Evolutionary conservation across 2,329 filamentous ascomycete genomes (phyloP).

Genomic region (Trichophyton benhamiae): DNA sequence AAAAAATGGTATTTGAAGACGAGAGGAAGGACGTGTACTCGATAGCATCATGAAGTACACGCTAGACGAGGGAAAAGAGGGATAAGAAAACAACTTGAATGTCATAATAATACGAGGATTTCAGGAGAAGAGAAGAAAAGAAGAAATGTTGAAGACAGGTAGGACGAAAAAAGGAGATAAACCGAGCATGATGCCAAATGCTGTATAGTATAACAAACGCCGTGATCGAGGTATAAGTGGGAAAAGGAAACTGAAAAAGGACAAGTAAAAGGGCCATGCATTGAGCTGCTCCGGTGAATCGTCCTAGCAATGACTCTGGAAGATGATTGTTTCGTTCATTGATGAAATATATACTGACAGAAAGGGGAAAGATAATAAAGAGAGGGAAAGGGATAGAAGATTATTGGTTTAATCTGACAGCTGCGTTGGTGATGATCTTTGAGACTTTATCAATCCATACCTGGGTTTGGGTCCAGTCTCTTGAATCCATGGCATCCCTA

Average conservation of each 20-base stretch:
- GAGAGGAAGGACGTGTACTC: not conserved
- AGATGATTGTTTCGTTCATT: not conserved
- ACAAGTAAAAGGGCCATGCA: not conserved
- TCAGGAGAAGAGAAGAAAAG: not conserved
- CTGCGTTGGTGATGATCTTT: conserved; percentile 51
- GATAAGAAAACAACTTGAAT: not conserved
- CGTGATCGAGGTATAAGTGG: too few species aligned
- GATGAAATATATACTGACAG: not conserved
- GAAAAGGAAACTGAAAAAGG: not conserved
- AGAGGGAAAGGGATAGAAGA: not conserved
- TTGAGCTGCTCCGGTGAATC: not conserved
- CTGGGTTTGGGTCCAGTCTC: conserved; percentile 58
- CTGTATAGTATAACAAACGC: not conserved
- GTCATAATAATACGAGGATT: conserved; percentile 2
- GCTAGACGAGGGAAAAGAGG: not conserved
- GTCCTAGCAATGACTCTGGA: not conserved
- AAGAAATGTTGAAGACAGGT: not conserved
- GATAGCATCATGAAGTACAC: not conserved
- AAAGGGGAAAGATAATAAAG: not conserved
- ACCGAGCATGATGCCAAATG: conserved; percentile 1
- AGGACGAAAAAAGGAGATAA: not conserved
- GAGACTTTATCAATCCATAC: conserved; percentile 60
- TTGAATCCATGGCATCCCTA: conserved; percentile 60
- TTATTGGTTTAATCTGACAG: conserved; percentile 33
- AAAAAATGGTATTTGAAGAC: not conserved